These are phyloP conservation scores for Spongiforma sp. DNA, from an alignment of 1,284 basidiomycete species.

Conservation along the genomic window DNA sequence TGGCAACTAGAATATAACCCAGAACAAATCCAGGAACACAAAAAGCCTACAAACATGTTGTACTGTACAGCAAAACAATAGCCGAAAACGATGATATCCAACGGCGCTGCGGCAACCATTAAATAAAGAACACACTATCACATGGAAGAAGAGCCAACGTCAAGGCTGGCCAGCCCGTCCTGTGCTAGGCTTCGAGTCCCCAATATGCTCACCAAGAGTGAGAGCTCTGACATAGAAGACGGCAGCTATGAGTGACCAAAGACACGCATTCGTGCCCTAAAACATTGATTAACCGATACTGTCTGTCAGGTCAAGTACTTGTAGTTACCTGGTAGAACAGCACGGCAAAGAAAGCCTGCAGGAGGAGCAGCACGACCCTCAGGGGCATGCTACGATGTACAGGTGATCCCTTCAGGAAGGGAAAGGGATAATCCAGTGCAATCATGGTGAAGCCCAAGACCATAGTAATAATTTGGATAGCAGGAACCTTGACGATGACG, in stretches of 20 bases:
- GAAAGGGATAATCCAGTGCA: constrained; percentile 70
- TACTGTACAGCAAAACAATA: too few relatives aligned
- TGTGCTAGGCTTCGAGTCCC: constrained; percentile 66
- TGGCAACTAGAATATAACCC: constrained; percentile 12
- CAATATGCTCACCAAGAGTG: constrained; percentile 67
- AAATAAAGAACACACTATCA: neutral
- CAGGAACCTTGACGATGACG: constrained; percentile 75
- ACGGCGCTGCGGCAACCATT: too few relatives aligned
- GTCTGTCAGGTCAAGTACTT: neutral
- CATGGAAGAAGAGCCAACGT: constrained; percentile 21
- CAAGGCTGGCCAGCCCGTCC: constrained; percentile 62
- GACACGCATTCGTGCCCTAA: constrained; percentile 79
- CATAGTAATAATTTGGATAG: constrained; percentile 73
- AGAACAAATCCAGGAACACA: neutral
- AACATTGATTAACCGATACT: too few relatives aligned
- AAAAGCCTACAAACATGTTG: too few relatives aligned
- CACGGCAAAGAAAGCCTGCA: constrained; percentile 69
- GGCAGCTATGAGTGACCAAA: constrained; percentile 75
- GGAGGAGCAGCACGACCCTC: constrained; percentile 65
- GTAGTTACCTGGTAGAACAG: constrained; percentile 76
- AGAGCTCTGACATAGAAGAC: constrained; percentile 68
- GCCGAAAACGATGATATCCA: too few relatives aligned
- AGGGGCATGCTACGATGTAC: constrained; percentile 70
- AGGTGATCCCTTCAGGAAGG: constrained; percentile 57
- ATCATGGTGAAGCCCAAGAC: constrained; percentile 61